Evolutionary conservation across 2,329 filamentous ascomycete genomes (phyloP), one percentile per base, ranked within the genome.

Genomic region (Pyrenophora teres): DNA sequence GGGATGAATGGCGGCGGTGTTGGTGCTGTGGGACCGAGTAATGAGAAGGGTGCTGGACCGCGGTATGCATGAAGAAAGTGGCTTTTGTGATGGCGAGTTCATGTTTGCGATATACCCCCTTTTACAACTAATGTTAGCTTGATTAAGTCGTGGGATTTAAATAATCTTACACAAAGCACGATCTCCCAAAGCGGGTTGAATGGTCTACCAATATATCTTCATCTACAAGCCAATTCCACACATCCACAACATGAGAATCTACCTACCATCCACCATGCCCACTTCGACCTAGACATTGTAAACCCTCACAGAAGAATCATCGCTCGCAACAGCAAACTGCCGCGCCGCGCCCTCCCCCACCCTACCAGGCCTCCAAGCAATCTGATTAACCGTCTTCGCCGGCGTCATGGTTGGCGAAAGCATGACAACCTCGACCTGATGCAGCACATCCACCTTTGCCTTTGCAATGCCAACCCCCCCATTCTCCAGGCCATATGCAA

Each of bases 241-340:
- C 19, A 3, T 5, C 2, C 5, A 21, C 19, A 21, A 21, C 19
- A 3, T 5, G 3, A 21, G 3, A 21, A 5, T 21, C 19, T 21
- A 21, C 19, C 19, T 21, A 21, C 19, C 19, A 21, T 21, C 19
- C 19, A 21, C 19, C 15, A 15, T 15, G 15, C 15, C 15, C 15
- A 23, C 21, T 4, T 23, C 1, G 4, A 23, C 21, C 21, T 23
- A n/a, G 12, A 69, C 32, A 21, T 66, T 62, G 40, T 63, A 73
- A 1, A 78, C 64, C 27, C 75, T 64, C 12, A 77, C 56, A 3
- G 73, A 76, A 4, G 58, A 68, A 61, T 78, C 76, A 43, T 78
- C 76, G 44, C 75, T 76, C 13, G 70, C 73, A 7, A 74, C 70
- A 4, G 74, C 74, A 47, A 78, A 60, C 51, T 75, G 67, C 37